Percentiles rank a stretch among this genome's conserved stretches.
Conservation (phyloP, 2,329 filamentous ascomycete species). For the Mariannaea sp. region DNA sequence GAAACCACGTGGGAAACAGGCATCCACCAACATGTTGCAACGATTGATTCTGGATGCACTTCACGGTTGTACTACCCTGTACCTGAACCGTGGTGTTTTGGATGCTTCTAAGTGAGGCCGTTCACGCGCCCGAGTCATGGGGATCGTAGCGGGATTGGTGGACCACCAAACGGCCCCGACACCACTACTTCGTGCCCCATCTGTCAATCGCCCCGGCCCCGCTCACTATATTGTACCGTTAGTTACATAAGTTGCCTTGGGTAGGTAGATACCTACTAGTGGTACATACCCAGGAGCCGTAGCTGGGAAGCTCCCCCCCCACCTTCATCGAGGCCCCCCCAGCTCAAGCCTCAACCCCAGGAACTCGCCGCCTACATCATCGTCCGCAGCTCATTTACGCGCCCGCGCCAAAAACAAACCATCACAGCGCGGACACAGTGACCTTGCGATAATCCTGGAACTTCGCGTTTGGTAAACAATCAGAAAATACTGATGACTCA, state of each 20-base stretch:
- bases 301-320: not conserved
- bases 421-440: not conserved
- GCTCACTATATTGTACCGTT: too few species aligned
- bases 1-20: conserved; percentile 10
- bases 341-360: not conserved
- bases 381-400: conserved; percentile 4
- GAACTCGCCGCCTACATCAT: conserved; percentile 23
- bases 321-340: not conserved
- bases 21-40: not conserved
- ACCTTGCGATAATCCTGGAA: conserved; percentile 1
- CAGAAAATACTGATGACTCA: conserved; percentile 15
- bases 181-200: too few species aligned
- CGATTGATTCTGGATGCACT: not conserved
- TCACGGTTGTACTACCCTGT: conserved; percentile 1
- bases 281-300: not conserved
- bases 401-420: not conserved
- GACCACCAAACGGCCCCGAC: too few species aligned
- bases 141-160: not conserved
- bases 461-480: not conserved
- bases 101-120: not conserved
- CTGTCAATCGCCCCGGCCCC: too few species aligned
- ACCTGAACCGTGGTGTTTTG: not conserved
- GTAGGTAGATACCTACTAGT: too few species aligned
- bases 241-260: too few species aligned
- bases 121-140: conserved; percentile 14